phyloP scores from a whole-genome alignment of 768 basidiomycete species.

The Serendipita sp. region DNA sequence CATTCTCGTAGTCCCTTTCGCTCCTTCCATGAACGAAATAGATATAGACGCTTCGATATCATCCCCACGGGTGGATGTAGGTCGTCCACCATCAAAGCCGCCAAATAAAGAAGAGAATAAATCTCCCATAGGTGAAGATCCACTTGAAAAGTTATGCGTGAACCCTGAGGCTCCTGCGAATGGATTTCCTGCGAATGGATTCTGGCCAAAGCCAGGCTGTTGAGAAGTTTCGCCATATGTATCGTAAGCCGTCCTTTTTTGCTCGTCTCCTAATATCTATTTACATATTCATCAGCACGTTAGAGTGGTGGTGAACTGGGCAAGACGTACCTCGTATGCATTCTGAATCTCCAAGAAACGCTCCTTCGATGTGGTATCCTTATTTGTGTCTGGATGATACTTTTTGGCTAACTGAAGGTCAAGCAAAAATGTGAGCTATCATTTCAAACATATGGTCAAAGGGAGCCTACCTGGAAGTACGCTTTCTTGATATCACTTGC shows the following conservation, averaged over 20 bases:
- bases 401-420: slow-evolving; percentile 74
- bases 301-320: not conserved
- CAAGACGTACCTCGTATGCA: slow-evolving; percentile 74
- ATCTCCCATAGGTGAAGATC: slow-evolving; percentile 31
- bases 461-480: slow-evolving; percentile 73
- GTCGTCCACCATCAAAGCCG: slow-evolving; percentile 20
- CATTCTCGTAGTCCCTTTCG: slow-evolving; percentile 66
- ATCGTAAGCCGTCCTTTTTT: slow-evolving; percentile 81
- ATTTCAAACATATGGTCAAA: slow-evolving; percentile 3
- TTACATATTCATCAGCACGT: slow-evolving; percentile 11
- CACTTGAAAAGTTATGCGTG: slow-evolving; percentile 24
- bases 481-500: slow-evolving; percentile 89
- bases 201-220: slow-evolving; percentile 85
- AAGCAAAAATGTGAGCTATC: not conserved
- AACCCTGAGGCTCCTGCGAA: slow-evolving; percentile 33
- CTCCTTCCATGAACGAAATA: slow-evolving; percentile 85
- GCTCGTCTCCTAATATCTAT: slow-evolving; percentile 84
- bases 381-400: slow-evolving; percentile 95
- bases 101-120: slow-evolving; percentile 82
- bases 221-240: slow-evolving; percentile 85
- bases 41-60: slow-evolving; percentile 66
- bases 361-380: slow-evolving; percentile 75
- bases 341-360: slow-evolving; percentile 94
- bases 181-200: slow-evolving; percentile 42
- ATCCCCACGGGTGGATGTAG: slow-evolving; percentile 33